A percentile compares a stretch with the other conserved stretches of the same genome.
phyloP scores from a whole-genome alignment of 306 rosid species.

The Cucurbita ficifolia region DNA sequence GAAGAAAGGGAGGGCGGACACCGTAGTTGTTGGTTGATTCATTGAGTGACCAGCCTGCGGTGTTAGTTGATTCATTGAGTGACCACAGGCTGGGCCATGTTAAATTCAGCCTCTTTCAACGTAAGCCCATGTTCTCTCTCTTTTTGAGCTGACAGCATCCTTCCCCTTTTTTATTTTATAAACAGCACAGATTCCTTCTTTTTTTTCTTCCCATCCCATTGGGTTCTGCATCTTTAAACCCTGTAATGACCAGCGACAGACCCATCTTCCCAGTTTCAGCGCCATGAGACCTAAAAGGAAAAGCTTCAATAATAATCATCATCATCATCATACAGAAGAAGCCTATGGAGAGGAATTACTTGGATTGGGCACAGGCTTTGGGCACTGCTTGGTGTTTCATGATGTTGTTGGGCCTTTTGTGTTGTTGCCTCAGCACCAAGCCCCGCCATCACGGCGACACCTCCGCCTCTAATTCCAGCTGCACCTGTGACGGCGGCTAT shows the following conservation, averaged over 20 bases:
- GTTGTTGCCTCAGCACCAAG: conserved; percentile 67
- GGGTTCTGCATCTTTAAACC: not conserved
- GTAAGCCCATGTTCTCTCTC: conserved; percentile 19
- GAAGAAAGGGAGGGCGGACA: too few species aligned
- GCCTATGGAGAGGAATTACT: conserved; percentile 18
- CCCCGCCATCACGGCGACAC: conserved; percentile 22
- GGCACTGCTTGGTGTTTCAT: conserved; percentile 59
- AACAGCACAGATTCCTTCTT: conserved; percentile 2
- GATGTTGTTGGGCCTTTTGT: conserved; percentile 44
- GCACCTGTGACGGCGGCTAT: conserved; percentile 55
- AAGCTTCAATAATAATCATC: not conserved
- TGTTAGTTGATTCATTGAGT: too few species aligned
- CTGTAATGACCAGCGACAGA: not conserved
- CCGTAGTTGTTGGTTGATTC: too few species aligned
- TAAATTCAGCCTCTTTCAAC: conserved; percentile 16
- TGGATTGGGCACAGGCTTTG: conserved; percentile 46
- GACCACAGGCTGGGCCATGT: conserved; percentile 28
- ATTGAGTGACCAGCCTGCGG: too few species aligned
- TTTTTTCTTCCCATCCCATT: not conserved
- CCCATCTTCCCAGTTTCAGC: not conserved
- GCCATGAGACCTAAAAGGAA: not conserved
- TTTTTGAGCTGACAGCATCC: conserved; percentile 7
- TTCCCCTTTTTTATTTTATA: not conserved
- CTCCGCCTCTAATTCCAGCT: conserved; percentile 26
- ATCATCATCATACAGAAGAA: not conserved